phyloP scores from a whole-genome alignment of 176 grass and related monocot genomes.

The Metroxylon sagu region DNA sequence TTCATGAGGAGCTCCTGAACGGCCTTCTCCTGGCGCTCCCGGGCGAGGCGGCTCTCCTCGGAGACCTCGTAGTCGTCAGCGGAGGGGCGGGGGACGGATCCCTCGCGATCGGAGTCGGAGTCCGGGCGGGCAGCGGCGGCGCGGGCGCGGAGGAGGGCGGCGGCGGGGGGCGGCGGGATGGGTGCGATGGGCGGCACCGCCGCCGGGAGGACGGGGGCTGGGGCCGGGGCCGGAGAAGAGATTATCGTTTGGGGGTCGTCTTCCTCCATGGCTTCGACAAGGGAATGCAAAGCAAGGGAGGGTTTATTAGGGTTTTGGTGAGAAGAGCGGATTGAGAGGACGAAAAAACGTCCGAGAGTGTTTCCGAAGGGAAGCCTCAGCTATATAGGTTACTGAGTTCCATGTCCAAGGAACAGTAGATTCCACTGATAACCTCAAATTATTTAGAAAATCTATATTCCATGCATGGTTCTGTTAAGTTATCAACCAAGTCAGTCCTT shows the following conservation, averaged over 20 bases:
- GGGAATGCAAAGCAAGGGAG: background rate
- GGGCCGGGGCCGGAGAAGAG: background rate
- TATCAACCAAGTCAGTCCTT: too few relatives aligned
- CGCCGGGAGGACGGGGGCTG: background rate
- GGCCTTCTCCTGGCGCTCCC: slow-evolving; percentile 88
- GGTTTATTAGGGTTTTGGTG: slow-evolving; percentile 32
- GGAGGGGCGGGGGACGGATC: slow-evolving; percentile 9
- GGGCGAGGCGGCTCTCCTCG: slow-evolving; percentile 68
- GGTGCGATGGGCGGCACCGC: slow-evolving; percentile 41
- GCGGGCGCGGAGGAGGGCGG: slow-evolving; percentile 10
- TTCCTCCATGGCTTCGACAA: slow-evolving; percentile 28
- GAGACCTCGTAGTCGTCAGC: slow-evolving; percentile 69
- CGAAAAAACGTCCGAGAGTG: too few relatives aligned
- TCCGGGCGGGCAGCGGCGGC: background rate
- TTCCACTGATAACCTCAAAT: too few relatives aligned
- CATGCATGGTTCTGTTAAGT: too few relatives aligned
- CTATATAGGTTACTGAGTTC: too few relatives aligned
- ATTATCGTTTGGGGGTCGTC: slow-evolving; percentile 21
- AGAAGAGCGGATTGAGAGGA: too few relatives aligned
- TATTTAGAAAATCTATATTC: too few relatives aligned
- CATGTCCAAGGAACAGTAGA: too few relatives aligned
- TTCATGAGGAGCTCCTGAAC: slow-evolving; percentile 88
- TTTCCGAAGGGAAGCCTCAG: too few relatives aligned
- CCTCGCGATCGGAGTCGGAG: slow-evolving; percentile 17
- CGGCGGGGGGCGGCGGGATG: slow-evolving; percentile 33